Percentiles rank a stretch among this genome's conserved stretches.
phyloP scores from a whole-genome alignment of 306 rosid genomes.

The Glycyrrhiza uralensis region DNA sequence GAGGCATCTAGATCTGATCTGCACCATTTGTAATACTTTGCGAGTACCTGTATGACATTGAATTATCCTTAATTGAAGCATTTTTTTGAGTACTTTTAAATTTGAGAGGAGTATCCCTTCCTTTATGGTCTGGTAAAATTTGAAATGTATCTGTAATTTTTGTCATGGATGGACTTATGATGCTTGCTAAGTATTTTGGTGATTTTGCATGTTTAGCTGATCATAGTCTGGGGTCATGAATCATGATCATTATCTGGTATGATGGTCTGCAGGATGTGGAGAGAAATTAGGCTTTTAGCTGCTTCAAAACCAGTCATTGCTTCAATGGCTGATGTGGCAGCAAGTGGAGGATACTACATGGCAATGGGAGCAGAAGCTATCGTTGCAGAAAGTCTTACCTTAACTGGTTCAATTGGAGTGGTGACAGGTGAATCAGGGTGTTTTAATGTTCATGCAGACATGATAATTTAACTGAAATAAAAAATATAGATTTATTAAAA shows the following conservation, averaged over 20 bases:
- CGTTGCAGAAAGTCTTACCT: conserved; percentile 88
- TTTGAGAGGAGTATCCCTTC: neutral
- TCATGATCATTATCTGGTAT: conserved; percentile 11
- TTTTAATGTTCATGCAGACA: conserved; percentile 9
- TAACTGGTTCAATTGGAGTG: conserved; percentile 98
- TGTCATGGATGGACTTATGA: neutral
- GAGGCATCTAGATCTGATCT: conserved; percentile 6
- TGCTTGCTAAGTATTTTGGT: conserved; percentile 7
- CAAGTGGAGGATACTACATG: conserved; percentile 99
- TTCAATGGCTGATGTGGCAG: conserved; percentile 96
- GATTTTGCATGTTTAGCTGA: neutral
- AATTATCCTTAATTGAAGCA: neutral
- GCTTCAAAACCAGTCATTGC: conserved; percentile 88
- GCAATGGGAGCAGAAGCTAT: conserved; percentile 92
- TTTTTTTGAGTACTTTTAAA: neutral
- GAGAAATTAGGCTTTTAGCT: conserved; percentile 96
- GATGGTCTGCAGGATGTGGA: conserved; percentile 81
- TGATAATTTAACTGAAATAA: neutral
- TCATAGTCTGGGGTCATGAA: conserved; percentile 23
- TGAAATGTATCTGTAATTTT: neutral
- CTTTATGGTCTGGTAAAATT: conserved; percentile 3
- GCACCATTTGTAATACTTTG: neutral
- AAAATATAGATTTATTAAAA: neutral
- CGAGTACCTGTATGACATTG: neutral
- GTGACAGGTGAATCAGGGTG: conserved; percentile 65